phyloP scores from a whole-genome alignment of 192 early-diverging fungal species.

The Umbelopsis sp. region DNA sequence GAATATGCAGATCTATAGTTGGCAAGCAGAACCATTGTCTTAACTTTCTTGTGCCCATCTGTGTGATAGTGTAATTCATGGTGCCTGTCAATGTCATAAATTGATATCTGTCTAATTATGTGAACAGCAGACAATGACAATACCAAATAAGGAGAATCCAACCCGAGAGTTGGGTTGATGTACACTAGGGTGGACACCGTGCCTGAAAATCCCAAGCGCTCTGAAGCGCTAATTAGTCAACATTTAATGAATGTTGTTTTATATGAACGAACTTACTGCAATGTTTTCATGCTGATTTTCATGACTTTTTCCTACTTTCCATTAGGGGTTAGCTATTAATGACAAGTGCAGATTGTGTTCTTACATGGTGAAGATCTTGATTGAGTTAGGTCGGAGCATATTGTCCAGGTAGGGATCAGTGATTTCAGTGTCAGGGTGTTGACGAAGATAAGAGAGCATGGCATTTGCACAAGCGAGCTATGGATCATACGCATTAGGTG shows the following conservation, averaged over 20 bases:
- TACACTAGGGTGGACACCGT: constrained; percentile 83
- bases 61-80: constrained; percentile 63
- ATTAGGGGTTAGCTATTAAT: neutral
- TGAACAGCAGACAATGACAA: neutral
- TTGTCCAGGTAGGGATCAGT: constrained; percentile 14
- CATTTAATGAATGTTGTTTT: neutral
- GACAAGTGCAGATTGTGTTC: neutral
- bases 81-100: constrained; percentile 49
- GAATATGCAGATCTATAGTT: constrained; percentile 44
- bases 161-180: constrained; percentile 67
- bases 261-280: constrained; percentile 47
- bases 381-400: constrained; percentile 9
- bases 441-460: constrained; percentile 42
- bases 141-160: constrained; percentile 78
- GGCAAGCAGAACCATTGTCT: constrained; percentile 74
- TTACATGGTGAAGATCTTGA: constrained; percentile 45
- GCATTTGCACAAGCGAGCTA: constrained; percentile 50
- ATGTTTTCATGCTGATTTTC: constrained; percentile 60
- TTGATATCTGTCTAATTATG: neutral
- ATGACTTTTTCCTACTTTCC: constrained; percentile 48
- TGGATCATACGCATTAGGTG: neutral
- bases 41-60: constrained; percentile 57
- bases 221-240: constrained; percentile 37
- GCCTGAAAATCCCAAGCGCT: constrained; percentile 79
- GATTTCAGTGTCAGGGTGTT: constrained; percentile 28